Evolutionary conservation across 1,284 basidiomycete species (phyloP).

Genomic region (Porodaedalea pini): DNA sequence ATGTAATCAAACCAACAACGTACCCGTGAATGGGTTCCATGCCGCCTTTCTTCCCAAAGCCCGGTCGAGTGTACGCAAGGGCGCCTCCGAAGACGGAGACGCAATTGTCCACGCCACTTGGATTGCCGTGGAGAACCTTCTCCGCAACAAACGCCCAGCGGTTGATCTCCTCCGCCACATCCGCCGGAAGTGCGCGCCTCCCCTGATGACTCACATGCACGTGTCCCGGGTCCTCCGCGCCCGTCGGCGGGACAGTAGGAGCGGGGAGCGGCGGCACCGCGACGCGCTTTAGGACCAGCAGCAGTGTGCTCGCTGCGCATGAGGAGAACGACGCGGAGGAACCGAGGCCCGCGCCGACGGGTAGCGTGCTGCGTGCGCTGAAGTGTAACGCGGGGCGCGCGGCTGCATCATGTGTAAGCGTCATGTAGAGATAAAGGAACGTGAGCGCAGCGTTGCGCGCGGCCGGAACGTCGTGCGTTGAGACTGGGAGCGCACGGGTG

Average conservation of each 20-base stretch:
- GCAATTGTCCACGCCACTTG: slow-evolving; percentile 96
- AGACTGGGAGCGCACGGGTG: slow-evolving; percentile 45
- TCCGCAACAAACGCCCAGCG: slow-evolving; percentile 93
- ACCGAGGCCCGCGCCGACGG: slow-evolving; percentile 97
- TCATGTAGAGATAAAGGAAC: slow-evolving; percentile 95
- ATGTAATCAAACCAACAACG: slow-evolving; percentile 30
- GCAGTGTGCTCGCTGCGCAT: slow-evolving; percentile 79
- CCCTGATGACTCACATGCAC: slow-evolving; percentile 62
- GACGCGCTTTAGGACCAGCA: slow-evolving; percentile 69
- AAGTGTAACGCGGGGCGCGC: slow-evolving; percentile 73
- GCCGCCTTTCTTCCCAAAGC: slow-evolving; percentile 70
- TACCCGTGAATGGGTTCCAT: slow-evolving; percentile 87
- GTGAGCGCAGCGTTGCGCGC: slow-evolving; percentile 72
- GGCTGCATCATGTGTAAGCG: slow-evolving; percentile 48
- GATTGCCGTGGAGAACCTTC: slow-evolving; percentile 96
- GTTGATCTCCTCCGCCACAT: slow-evolving; percentile 78
- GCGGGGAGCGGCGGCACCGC: slow-evolving; percentile 47
- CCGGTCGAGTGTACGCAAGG: slow-evolving; percentile 82
- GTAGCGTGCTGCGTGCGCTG: slow-evolving; percentile 86
- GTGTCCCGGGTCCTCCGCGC: slow-evolving; percentile 40
- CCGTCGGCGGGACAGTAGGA: slow-evolving; percentile 37
- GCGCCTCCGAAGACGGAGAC: slow-evolving; percentile 94
- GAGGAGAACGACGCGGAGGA: slow-evolving; percentile 95
- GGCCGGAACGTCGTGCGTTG: slow-evolving; percentile 41
- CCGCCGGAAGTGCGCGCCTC: slow-evolving; percentile 55